A percentile compares a stretch with the other conserved stretches of the same genome.
Evolutionary conservation across 176 grass and related monocot genomes (phyloP).

Genomic region (Poa pratensis): DNA sequence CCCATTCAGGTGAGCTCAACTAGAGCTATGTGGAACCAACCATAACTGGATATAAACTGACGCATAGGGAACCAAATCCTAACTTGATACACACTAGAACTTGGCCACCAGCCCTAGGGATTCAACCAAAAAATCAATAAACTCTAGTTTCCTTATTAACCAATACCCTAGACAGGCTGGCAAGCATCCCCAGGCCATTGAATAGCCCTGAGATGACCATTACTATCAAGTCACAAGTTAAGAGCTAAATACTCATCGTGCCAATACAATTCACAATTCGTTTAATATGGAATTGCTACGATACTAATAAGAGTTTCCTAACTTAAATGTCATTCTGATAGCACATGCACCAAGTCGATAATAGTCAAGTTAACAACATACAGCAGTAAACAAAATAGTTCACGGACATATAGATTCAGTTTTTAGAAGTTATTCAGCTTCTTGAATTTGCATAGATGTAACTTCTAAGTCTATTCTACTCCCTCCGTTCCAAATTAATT

Average conservation of each 20-base stretch:
- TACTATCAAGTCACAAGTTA: slow-evolving; percentile 26
- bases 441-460: no score
- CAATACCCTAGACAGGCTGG: background rate
- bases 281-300: slow-evolving; percentile 1
- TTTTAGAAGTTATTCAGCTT: no score
- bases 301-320: slow-evolving; percentile 10
- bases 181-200: background rate
- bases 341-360: slow-evolving; percentile 13
- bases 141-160: background rate
- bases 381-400: no score
- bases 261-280: slow-evolving; percentile 23
- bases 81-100: background rate
- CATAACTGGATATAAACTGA: slow-evolving; percentile 8
- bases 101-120: background rate
- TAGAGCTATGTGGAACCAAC: slow-evolving; percentile 3
- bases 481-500: no score
- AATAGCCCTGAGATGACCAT: background rate
- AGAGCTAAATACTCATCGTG: slow-evolving; percentile 14
- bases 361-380: background rate
- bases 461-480: no score
- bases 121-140: background rate
- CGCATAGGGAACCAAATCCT: background rate
- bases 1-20: background rate
- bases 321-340: slow-evolving; percentile 28
- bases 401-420: no score